Evolutionary conservation across 148 eudicot genomes (phyloP).

Genomic region (Rhododendron ferrugineum): DNA sequence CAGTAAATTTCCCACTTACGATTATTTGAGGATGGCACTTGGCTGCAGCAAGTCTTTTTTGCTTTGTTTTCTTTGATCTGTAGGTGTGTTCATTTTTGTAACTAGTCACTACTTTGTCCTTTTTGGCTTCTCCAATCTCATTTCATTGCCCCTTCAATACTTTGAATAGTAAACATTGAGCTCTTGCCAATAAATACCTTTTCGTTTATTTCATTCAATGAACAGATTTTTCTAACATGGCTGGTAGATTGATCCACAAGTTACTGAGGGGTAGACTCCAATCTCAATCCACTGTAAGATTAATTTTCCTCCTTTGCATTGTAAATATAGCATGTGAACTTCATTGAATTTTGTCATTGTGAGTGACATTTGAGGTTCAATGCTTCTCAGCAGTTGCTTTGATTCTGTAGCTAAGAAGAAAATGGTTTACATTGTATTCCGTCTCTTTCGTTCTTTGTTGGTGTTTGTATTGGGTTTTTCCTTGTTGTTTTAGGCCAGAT

Average conservation of each 20-base stretch:
- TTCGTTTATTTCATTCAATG: neutral
- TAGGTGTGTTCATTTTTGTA: neutral
- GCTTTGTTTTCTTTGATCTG: neutral
- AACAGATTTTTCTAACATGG: slow-evolving; percentile 31
- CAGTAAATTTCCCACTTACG: neutral
- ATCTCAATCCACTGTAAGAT: slow-evolving; percentile 40
- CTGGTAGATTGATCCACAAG: slow-evolving; percentile 50
- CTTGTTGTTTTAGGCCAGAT: neutral
- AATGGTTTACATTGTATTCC: neutral
- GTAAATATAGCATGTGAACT: neutral
- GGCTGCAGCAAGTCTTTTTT: neutral
- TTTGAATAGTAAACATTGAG: neutral
- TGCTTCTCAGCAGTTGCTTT: neutral
- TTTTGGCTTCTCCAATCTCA: neutral
- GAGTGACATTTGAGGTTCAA: neutral
- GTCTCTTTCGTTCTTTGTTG: neutral
- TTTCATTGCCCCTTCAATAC: neutral
- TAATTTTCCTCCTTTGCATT: neutral
- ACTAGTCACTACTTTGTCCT: neutral
- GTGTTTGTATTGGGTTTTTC: neutral
- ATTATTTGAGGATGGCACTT: neutral
- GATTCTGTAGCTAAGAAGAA: neutral
- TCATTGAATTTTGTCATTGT: neutral
- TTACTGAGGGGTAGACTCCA: slow-evolving; percentile 40
- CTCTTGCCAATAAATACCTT: neutral